Evolutionary conservation across 169 alveolate species (phyloP).

Genomic region (Plasmodium gaboni): DNA sequence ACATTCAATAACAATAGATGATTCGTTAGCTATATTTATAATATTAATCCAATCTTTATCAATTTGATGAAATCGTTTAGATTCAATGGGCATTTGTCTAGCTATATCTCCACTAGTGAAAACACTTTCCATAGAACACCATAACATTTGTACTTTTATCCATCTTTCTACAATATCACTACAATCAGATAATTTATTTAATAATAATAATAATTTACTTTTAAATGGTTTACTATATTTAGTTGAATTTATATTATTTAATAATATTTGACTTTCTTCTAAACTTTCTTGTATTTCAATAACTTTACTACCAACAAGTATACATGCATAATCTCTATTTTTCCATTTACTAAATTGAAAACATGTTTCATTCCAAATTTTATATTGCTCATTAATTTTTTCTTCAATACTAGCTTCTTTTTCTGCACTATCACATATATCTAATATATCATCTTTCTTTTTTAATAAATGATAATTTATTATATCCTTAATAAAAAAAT

Average conservation of each 20-base stretch:
- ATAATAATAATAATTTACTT: constrained; percentile 89
- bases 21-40: constrained; percentile 96
- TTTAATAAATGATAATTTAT: constrained; percentile 51
- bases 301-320: constrained; percentile 91
- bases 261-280: constrained; percentile 94
- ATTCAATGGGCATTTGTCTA: constrained; percentile 97
- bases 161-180: constrained; percentile 96
- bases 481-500: constrained; percentile 73
- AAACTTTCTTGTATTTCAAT: constrained; percentile 93
- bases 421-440: constrained; percentile 97
- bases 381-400: constrained; percentile 92
- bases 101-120: constrained; percentile 99
- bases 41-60: constrained; percentile 96
- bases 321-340: constrained; percentile 89
- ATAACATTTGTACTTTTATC: constrained; percentile 96
- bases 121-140: constrained; percentile 97
- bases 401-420: constrained; percentile 95
- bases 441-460: constrained; percentile 94
- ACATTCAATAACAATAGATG: constrained; percentile 94
- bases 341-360: constrained; percentile 96
- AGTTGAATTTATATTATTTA: constrained; percentile 93
- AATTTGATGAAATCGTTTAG: constrained; percentile 95
- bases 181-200: constrained; percentile 94
- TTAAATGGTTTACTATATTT: constrained; percentile 96
- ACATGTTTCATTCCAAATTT: constrained; percentile 93